Base-by-base conservation (phyloP, 345 rosid genomes). In the Acer yangbiense region DNA sequence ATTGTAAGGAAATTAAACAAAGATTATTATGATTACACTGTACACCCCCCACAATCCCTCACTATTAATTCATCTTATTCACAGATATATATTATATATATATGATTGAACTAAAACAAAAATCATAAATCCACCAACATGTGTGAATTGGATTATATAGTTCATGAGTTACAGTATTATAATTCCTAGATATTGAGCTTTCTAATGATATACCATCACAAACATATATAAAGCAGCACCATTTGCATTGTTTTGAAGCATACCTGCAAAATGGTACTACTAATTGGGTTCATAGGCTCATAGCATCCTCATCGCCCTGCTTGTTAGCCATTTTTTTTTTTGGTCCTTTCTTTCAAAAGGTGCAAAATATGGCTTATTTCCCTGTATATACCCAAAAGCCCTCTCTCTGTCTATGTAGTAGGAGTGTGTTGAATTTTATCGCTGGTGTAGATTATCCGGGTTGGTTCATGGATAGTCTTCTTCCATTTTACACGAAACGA, bases 401-500 rank as follows among this genome's bases (percentile, higher is more conserved):
- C 69, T 73, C 29, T 41, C 17, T 65, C 27, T 64, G 5, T 77
- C 72, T 73, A 75, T 61, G 64, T 62, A 72, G 39, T 71, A 63
- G 32, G 61, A 46, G 63, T 71, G 20, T 80, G 68, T 50, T 68
- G 80, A 80, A 17, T 41, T 61, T 50, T 25, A 23, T 74, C 48
- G 44, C 29, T 65, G 61, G 69, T 27, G 44, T 46, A 55, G 60
- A 25, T 27, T n/a, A 9, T 52, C 7, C 17, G 18, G 54, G 55
- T 20, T 14, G 39, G 18, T 44, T 72, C 68, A 39, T 58, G 63
- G 55, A 64, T 48, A 55, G 54, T 69, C 74, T 63, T 77, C 68
- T 76, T n/a, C 27, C 64, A 21, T 10, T 81, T 86, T 85, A 90
- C 85, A 85, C 78, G 83, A 89, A 86, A 16, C 88, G 90, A 29